Base-by-base conservation (phyloP, 345 rosid species). In the Geranium brycei region DNA sequence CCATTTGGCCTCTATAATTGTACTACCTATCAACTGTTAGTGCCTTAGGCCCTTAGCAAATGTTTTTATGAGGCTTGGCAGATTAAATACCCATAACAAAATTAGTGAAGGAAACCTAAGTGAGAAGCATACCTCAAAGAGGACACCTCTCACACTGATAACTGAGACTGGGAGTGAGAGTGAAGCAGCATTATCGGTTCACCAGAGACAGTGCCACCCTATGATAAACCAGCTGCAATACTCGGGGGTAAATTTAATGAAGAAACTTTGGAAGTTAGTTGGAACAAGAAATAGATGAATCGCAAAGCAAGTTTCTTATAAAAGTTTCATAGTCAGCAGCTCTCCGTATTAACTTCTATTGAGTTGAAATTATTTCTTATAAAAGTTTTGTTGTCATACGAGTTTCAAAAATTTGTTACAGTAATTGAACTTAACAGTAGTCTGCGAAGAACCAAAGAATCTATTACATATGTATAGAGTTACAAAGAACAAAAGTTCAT, bases 41-140 rank as follows among this genome's bases (percentile, higher is more conserved):
- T 13, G 7, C 13, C 15, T 47, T 47, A 13, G 11, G 0, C 1
- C 13, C 15, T 47, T 47, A 47, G 11, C 53, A 47, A 11, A 47
- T 47, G 53, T 3, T 47, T 13, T 13, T 47, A 47, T 15, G 14
- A 47, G 53, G 15, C 15, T 47, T 47, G 53, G 11, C 53, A 8
- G 3, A 47, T 47, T 47, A 31, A 63, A 57, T 41, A 68, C 56
- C 76, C 73, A 64, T 68, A 38, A 67, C 68, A 71, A 73, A 79
- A 65, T 62, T 47, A 38, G 59, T 64, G 38, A 61, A 65, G 73
- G 73, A 79, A 74, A 74, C 83, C 82, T 55, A 75, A 73, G 70
- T 62, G 80, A 81, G 79, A 84, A 74, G 86, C 84, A 75, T 73
- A 78, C 82, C 80, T 76, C 82, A 71, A 74, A 35, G 80, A 81